These are phyloP conservation scores for Suillus luteus DNA, from an alignment of 768 basidiomycete species.

Conservation along the genomic window DNA sequence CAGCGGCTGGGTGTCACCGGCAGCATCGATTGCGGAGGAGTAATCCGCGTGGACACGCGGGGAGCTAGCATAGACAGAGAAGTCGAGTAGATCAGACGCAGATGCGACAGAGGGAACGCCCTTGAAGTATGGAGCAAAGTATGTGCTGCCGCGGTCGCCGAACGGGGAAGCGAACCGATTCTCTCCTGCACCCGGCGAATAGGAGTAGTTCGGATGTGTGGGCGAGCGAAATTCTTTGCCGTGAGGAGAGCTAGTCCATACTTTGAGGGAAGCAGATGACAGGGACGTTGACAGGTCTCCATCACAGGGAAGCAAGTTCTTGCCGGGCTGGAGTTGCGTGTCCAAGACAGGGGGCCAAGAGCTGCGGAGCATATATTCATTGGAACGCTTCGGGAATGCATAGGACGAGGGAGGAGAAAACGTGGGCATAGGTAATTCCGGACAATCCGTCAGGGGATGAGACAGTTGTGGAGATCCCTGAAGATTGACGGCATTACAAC, in stretches of 20 bases:
- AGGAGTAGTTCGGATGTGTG: not conserved
- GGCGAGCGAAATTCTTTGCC: not conserved
- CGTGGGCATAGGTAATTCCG: not conserved
- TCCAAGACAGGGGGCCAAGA: not conserved
- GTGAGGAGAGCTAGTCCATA: conserved; percentile 4
- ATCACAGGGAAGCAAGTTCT: not conserved
- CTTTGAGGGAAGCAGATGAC: conserved; percentile 5
- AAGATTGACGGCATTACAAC: not conserved
- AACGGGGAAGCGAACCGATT: conserved; percentile 6
- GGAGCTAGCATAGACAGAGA: conserved; percentile 3
- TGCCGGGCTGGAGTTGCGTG: not conserved
- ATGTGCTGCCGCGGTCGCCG: conserved; percentile 7
- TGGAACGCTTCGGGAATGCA: not conserved
- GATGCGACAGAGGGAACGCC: conserved; percentile 13
- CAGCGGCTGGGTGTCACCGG: not conserved
- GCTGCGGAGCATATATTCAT: not conserved
- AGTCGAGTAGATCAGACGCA: conserved; percentile 9
- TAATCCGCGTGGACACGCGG: not conserved
- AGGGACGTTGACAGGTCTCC: not conserved
- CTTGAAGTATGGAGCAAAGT: conserved; percentile 5
- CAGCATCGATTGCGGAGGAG: not conserved
- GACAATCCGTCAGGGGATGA: not conserved
- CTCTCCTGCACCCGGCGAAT: conserved; percentile 1
- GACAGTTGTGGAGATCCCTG: not conserved
- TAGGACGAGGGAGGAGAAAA: not conserved